Percentiles rank a stretch among this genome's conserved stretches.
Evolutionary conservation across 805 yeast species (phyloP).

Genomic region (Candida multigemmis): DNA sequence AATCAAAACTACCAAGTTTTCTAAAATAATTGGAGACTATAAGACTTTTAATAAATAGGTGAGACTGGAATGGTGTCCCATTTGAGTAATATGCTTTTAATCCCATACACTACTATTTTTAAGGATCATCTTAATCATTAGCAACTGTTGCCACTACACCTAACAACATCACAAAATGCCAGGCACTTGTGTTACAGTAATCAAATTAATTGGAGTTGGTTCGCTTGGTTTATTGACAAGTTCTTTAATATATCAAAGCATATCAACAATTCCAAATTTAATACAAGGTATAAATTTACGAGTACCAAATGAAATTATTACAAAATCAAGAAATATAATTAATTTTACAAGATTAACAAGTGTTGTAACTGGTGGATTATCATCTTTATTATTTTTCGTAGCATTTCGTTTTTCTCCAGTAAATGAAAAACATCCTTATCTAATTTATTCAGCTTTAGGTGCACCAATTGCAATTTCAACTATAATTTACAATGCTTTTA

Average conservation of each 20-base stretch:
- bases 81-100: too few relatives aligned
- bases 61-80: too few relatives aligned
- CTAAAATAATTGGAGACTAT: too few relatives aligned
- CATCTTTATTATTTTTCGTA: conserved; percentile 41
- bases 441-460: conserved; percentile 56
- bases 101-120: too few relatives aligned
- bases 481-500: conserved; percentile 8
- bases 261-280: conserved; percentile 20
- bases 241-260: conserved; percentile 33
- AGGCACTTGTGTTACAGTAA: conserved; percentile 32
- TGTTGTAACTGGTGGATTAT: conserved; percentile 34
- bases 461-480: conserved; percentile 33
- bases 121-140: too few relatives aligned
- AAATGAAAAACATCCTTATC: conserved; percentile 61
- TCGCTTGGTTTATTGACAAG: conserved; percentile 62
- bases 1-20: conserved; percentile 20
- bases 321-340: conserved; percentile 7
- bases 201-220: conserved; percentile 56
- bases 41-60: too few relatives aligned
- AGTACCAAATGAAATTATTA: conserved; percentile 1
- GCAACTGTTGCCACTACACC: too few relatives aligned
- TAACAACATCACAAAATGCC: too few relatives aligned
- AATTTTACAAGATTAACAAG: conserved; percentile 12
- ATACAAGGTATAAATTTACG: conserved; percentile 10
- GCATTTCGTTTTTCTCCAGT: conserved; percentile 52